Percentiles rank a stretch among this genome's conserved stretches.
These are phyloP conservation scores for Elsinoe necatrix DNA, from an alignment of 2,329 filamentous ascomycete species.

Conservation along the genomic window DNA sequence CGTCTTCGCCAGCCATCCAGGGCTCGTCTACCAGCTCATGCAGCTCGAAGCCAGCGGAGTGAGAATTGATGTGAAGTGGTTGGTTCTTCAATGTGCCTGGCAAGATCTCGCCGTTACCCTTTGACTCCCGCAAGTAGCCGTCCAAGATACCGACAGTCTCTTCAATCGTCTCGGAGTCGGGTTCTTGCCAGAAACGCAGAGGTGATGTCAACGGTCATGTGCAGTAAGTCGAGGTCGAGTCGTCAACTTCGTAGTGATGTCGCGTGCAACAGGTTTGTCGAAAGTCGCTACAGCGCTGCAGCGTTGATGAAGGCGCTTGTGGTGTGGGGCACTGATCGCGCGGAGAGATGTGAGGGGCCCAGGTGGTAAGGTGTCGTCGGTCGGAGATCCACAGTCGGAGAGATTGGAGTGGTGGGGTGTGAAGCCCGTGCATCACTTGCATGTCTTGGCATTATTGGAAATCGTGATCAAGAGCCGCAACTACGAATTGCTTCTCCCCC, in stretches of 20 bases:
- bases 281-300: background rate
- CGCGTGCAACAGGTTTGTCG: background rate
- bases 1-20: conserved; percentile 5
- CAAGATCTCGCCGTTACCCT: background rate
- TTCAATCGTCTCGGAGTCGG: background rate
- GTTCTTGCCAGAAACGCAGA: background rate
- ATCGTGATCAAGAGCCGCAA: background rate
- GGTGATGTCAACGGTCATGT: conserved; percentile 8
- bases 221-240: background rate
- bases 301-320: background rate
- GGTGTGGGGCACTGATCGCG: background rate
- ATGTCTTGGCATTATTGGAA: background rate
- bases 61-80: background rate
- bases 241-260: background rate
- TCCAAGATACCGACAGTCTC: background rate
- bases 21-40: background rate
- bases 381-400: background rate
- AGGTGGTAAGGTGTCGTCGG: background rate
- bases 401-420: conserved; percentile 1
- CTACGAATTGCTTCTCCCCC: background rate
- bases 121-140: background rate
- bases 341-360: background rate
- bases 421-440: background rate
- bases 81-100: background rate
- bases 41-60: background rate